These are phyloP conservation scores for Teunomyces gatunensis DNA, from an alignment of 805 yeast species.

Conservation along the genomic window DNA sequence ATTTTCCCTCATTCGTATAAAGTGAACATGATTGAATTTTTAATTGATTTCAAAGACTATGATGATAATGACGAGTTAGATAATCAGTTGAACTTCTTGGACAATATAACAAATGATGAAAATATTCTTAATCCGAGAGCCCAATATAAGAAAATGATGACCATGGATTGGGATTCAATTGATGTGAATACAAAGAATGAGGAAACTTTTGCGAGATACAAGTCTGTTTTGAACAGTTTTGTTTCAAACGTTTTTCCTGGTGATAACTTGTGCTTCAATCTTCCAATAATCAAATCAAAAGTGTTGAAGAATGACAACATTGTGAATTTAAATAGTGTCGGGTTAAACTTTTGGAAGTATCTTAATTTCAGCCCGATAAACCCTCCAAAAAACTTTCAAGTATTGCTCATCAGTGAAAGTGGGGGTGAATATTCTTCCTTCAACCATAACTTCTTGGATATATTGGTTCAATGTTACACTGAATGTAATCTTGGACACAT, in stretches of 20 bases:
- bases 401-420: constrained; percentile 44
- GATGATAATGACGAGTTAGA: constrained; percentile 21
- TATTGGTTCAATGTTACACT: constrained; percentile 43
- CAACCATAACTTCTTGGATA: constrained; percentile 38
- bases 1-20: constrained; percentile 33
- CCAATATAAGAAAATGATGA: constrained; percentile 19
- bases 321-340: constrained; percentile 45
- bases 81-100: constrained; percentile 34
- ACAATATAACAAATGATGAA: constrained; percentile 35
- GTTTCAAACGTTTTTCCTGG: constrained; percentile 8
- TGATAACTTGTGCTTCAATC: constrained; percentile 21
- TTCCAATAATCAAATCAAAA: constrained; percentile 26
- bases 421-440: constrained; percentile 20
- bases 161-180: constrained; percentile 38
- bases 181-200: constrained; percentile 14
- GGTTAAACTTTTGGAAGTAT: constrained; percentile 53
- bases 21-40: constrained; percentile 33
- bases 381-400: constrained; percentile 50
- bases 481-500: constrained; percentile 50
- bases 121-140: constrained; percentile 21
- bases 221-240: constrained; percentile 13
- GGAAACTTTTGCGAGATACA: constrained; percentile 21
- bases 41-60: constrained; percentile 20
- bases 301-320: constrained; percentile 38
- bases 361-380: constrained; percentile 55